These are phyloP conservation scores for Kandelia obovata DNA, from an alignment of 345 rosid genomes.

Conservation along the genomic window DNA sequence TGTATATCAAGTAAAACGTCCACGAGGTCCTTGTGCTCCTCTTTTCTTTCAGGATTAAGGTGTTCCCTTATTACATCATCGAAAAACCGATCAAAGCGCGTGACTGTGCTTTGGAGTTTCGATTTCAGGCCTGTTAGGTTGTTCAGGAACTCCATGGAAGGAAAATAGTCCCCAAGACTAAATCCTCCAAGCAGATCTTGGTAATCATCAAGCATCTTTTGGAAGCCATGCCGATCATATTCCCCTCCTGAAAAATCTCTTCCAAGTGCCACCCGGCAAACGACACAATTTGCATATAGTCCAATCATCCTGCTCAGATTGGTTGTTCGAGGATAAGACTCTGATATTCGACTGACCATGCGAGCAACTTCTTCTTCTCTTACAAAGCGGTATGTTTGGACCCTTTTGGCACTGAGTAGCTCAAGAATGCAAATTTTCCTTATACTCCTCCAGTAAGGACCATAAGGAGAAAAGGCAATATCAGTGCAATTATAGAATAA, in stretches of 20 bases:
- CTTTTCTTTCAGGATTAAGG: constrained; percentile 1
- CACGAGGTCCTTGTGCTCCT: constrained; percentile 21
- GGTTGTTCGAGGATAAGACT: constrained; percentile 12
- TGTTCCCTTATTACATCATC: constrained; percentile 20
- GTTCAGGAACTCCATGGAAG: constrained; percentile 25
- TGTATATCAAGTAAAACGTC: constrained; percentile 22
- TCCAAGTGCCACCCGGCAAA: constrained; percentile 22
- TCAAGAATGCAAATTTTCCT: constrained; percentile 27
- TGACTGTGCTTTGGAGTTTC: constrained; percentile 13
- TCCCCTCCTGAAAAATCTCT: constrained; percentile 27
- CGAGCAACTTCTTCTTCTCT: constrained; percentile 26
- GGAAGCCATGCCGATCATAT: constrained; percentile 37
- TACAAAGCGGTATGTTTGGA: constrained; percentile 8
- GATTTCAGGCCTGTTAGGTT: constrained; percentile 23
- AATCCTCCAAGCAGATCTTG: constrained; percentile 27
- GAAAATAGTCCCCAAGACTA: constrained; percentile 24
- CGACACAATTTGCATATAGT: constrained; percentile 20
- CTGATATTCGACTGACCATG: constrained; percentile 9
- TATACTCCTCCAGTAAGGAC: constrained; percentile 24
- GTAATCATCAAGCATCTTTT: constrained; percentile 44
- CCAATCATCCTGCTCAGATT: constrained; percentile 20
- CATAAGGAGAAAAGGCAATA: constrained; percentile 23
- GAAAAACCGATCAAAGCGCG: constrained; percentile 20
- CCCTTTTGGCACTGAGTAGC: constrained; percentile 20
- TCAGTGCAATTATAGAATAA: constrained; percentile 23